Percentiles rank a stretch among this genome's conserved stretches.
phyloP scores from a whole-genome alignment of 345 rosid genomes.

The Sisymbrium altissimum region DNA sequence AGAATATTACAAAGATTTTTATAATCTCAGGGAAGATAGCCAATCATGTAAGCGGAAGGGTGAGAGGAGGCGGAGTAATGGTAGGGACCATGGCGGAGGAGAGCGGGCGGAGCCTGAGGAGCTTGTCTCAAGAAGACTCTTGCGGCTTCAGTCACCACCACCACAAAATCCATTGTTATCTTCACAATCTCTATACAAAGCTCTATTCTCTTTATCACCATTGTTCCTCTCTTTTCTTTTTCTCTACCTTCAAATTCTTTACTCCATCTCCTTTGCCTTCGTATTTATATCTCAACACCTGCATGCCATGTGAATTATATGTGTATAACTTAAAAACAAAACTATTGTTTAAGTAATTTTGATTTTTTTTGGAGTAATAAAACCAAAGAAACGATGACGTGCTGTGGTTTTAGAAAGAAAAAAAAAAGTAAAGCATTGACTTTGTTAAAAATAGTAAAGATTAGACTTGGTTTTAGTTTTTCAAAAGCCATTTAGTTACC shows the following conservation, averaged over 20 bases:
- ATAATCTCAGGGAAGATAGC: neutral
- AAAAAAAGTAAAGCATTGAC: no score
- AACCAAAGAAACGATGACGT: no score
- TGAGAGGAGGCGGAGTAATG: neutral
- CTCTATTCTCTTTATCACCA: conserved; percentile 9
- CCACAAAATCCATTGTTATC: neutral
- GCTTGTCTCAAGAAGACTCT: neutral
- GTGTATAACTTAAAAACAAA: no score
- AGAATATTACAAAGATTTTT: no score
- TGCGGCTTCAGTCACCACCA: neutral
- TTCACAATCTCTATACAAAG: neutral
- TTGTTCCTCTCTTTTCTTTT: neutral
- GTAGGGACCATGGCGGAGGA: neutral
- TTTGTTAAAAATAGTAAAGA: no score
- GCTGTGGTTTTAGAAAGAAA: no score
- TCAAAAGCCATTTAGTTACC: no score
- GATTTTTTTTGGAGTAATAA: no score
- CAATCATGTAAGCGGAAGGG: neutral
- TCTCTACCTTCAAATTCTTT: neutral
- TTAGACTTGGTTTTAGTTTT: no score
- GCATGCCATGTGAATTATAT: no score
- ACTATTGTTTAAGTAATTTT: no score
- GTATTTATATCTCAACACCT: neutral
- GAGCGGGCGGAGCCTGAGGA: neutral
- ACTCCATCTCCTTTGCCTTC: neutral